phyloP scores from a whole-genome alignment of 2,329 filamentous ascomycete species.

The Fusarium stilboides region DNA sequence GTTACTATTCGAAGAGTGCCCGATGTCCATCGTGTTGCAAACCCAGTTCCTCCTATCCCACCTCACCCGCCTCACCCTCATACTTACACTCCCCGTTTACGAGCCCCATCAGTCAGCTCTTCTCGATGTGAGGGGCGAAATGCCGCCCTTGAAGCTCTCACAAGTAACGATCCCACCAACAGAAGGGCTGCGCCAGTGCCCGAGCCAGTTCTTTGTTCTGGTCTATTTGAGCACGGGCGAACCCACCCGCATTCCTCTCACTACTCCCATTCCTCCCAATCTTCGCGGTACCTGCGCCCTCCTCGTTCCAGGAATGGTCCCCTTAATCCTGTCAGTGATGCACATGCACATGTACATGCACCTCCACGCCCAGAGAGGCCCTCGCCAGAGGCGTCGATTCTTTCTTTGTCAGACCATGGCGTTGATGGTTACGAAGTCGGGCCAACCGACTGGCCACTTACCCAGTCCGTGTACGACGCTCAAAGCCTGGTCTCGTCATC shows the following conservation, averaged over 20 bases:
- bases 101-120: conserved; percentile 61
- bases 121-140: conserved; percentile 60
- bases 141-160: conserved; percentile 51
- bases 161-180: conserved; percentile 43
- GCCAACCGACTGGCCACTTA: conserved; percentile 26
- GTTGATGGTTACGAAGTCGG: conserved; percentile 28
- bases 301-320: conserved; percentile 43
- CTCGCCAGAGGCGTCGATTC: conserved; percentile 28
- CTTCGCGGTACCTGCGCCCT: conserved; percentile 38
- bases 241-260: conserved; percentile 42
- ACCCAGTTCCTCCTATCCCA: conserved; percentile 57
- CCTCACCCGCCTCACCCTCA: too few relatives aligned
- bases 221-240: conserved; percentile 35
- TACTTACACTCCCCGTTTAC: conserved; percentile 51
- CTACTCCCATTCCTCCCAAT: conserved; percentile 35
- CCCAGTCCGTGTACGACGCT: conserved; percentile 32
- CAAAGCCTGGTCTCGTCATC: conserved; percentile 49
- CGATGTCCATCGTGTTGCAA: conserved; percentile 58
- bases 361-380: conserved; percentile 10
- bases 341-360: neutral
- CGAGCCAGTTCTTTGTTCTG: conserved; percentile 54
- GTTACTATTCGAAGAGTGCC: conserved; percentile 56
- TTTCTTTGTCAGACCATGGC: conserved; percentile 48
- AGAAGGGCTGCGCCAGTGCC: conserved; percentile 43
- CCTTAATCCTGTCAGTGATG: conserved; percentile 12